phyloP scores from a whole-genome alignment of 2,329 filamentous ascomycete genomes.

The Geosmithia putterillii region DNA sequence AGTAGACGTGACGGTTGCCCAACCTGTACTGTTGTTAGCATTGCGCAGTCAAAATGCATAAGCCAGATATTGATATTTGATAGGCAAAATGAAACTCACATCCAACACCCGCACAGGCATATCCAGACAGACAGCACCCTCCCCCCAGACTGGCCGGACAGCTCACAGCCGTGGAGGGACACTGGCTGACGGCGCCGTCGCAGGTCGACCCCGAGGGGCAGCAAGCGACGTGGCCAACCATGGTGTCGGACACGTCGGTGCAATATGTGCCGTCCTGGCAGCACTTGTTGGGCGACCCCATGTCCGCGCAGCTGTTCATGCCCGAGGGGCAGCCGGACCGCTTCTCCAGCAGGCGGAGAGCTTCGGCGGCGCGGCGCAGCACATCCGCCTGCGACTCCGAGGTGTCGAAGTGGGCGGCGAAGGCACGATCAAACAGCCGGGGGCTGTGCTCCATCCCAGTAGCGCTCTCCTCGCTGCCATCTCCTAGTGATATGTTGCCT shows the following conservation, averaged over 20 bases:
- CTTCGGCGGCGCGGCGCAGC: conserved; percentile 31
- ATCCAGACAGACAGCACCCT: conserved; percentile 66
- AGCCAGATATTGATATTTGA: background rate
- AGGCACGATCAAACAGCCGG: conserved; percentile 32
- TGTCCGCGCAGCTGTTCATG: conserved; percentile 50
- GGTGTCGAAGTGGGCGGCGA: conserved; percentile 30
- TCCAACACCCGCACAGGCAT: conserved; percentile 54
- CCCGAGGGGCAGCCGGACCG: conserved; percentile 57
- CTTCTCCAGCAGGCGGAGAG: conserved; percentile 34
- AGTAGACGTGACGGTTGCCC: background rate
- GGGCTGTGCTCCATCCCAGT: too few relatives aligned
- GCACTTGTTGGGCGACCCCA: conserved; percentile 60
- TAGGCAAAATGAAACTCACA: conserved; percentile 36
- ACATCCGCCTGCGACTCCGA: conserved; percentile 10
- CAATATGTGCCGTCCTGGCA: conserved; percentile 57
- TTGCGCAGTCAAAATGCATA: too few relatives aligned
- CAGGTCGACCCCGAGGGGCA: conserved; percentile 56
- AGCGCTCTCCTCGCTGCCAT: background rate
- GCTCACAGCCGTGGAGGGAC: conserved; percentile 47
- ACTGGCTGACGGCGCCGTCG: conserved; percentile 48
- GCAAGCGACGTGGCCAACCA: conserved; percentile 59
- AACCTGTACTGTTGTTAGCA: background rate
- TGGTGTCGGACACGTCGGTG: conserved; percentile 48
- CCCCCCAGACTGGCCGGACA: conserved; percentile 56
- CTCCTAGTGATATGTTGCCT: too few relatives aligned